A percentile compares a stretch with the other conserved stretches of the same genome.
Evolutionary conservation across 2,329 filamentous ascomycete species (phyloP).

Genomic region (Cladophialophora immunda): DNA sequence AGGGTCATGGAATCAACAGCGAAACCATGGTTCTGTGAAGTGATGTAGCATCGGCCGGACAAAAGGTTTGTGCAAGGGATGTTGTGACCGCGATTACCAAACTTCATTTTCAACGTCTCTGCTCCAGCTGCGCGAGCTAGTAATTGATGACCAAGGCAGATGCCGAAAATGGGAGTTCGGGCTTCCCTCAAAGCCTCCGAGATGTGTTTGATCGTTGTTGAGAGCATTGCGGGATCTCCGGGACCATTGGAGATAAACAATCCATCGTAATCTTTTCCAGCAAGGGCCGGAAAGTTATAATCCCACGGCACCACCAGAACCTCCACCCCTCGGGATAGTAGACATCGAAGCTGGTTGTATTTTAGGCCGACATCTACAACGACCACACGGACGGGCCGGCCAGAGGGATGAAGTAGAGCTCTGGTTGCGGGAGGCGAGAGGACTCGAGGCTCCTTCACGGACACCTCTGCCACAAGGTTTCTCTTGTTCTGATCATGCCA

Average conservation of each 20-base stretch:
- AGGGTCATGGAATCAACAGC: conserved; percentile 85
- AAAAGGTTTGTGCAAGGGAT: conserved; percentile 97
- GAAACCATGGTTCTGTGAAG: conserved; percentile 97
- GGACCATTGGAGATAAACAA: conserved; percentile 98
- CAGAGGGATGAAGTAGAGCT: conserved; percentile 85
- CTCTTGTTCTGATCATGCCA: conserved; percentile 93
- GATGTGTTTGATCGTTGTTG: conserved; percentile 81
- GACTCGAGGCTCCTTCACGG: conserved; percentile 83
- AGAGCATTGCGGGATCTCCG: conserved; percentile 89
- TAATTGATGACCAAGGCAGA: conserved; percentile 94
- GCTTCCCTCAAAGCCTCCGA: conserved; percentile 77
- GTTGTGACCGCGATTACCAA: conserved; percentile 97
- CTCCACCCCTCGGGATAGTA: conserved; percentile 89
- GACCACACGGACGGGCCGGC: conserved; percentile 83
- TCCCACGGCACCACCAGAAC: conserved; percentile 96
- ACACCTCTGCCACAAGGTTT: conserved; percentile 77
- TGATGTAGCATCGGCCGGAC: conserved; percentile 97
- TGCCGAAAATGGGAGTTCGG: conserved; percentile 89
- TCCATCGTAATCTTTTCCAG: conserved; percentile 88
- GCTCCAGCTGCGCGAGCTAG: conserved; percentile 88
- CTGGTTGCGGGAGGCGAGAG: conserved; percentile 78
- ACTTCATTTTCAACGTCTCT: conserved; percentile 94
- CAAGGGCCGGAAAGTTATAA: conserved; percentile 82
- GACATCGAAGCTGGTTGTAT: conserved; percentile 95
- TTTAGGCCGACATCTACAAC: conserved; percentile 98